Conservation (phyloP, 2,329 filamentous ascomycete genomes). For the Botrytis cinerea region DNA sequence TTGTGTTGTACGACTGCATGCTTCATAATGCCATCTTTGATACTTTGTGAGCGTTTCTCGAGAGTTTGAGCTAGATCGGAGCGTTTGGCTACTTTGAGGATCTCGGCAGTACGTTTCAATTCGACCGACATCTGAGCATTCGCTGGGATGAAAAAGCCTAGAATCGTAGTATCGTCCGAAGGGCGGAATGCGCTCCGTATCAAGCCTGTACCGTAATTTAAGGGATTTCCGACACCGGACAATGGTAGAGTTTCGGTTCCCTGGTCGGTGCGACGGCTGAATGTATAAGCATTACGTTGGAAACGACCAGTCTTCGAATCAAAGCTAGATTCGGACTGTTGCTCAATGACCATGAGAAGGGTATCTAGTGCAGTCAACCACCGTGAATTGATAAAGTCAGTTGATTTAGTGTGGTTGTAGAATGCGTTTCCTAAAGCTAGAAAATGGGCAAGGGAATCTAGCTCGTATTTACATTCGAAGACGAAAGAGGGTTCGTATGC, state of each 20-base stretch:
- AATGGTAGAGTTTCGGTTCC: constrained; percentile 91
- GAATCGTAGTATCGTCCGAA: constrained; percentile 90
- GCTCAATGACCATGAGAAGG: constrained; percentile 70
- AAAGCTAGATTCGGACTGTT: constrained; percentile 83
- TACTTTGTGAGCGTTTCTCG: constrained; percentile 59
- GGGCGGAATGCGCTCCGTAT: constrained; percentile 91
- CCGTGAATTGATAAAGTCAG: constrained; percentile 73
- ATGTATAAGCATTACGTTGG: constrained; percentile 78
- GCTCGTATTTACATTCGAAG: constrained; percentile 98
- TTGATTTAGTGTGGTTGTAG: constrained; percentile 74
- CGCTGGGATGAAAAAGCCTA: constrained; percentile 92
- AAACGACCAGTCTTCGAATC: constrained; percentile 64
- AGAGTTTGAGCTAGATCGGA: constrained; percentile 56
- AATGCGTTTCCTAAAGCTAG: constrained; percentile 85
- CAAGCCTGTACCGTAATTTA: constrained; percentile 80
- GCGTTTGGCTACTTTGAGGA: constrained; percentile 63
- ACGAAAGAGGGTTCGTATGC: constrained; percentile 80
- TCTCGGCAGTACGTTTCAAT: constrained; percentile 69
- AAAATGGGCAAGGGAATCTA: constrained; percentile 93
- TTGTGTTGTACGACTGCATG: constrained; percentile 79
- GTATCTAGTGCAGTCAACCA: constrained; percentile 80
- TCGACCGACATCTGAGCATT: constrained; percentile 97
- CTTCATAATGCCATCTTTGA: constrained; percentile 78
- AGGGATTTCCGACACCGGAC: constrained; percentile 82
- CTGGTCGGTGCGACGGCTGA: constrained; percentile 74